Base-by-base conservation (phyloP, 257 asterid genomes). In the Eucommia ulmoides region DNA sequence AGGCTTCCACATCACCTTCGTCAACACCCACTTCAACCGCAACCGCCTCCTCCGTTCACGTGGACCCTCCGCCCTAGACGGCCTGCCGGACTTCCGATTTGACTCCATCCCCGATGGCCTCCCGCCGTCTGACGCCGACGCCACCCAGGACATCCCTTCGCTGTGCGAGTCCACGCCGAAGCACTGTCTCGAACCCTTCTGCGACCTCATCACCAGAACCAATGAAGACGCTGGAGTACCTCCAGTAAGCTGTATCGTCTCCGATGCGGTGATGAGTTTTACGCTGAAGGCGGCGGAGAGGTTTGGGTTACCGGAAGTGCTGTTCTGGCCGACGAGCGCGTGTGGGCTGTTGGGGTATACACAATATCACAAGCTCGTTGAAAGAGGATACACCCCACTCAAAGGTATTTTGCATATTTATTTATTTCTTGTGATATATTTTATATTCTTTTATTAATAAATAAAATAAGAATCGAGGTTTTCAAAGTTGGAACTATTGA, bases 301-400 rank as follows among this genome's bases (percentile, higher is more conserved):
- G 10, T 77, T 74, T 22, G 68, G 74, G 20, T 23, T 80, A 55
- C 83, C 83, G 50, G 76, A 62, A 49, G 73, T 58, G 22, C 20
- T 69, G 59, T 58, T 77, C 22, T 74, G 80, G 78, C 61, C 85
- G 1, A 22, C 76, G 3, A 69, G 85, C 33, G 91, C 78, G 0
- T 75, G 78, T 61, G 74, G 78, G 1, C 17, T 62, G 1, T 56
- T 80, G 68, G 80, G 51, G 0, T 71, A 59, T 8, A 44, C 73
- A 9, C 80, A 80, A 8, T 72, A 61, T 41, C 50, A 50, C 23
- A 24, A 44, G 2, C 67, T 80, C 7, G 25, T 74, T 0, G 57
- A 71, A 19, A 63, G 51, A 44, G 85, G 91, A 2, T 64, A 52
- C 22, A 51, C 57, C 7, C 91, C 85, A 19, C 68, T 80, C 2